phyloP scores from a whole-genome alignment of 2,329 filamentous ascomycete genomes.

The Fusarium protoensiforme region DNA sequence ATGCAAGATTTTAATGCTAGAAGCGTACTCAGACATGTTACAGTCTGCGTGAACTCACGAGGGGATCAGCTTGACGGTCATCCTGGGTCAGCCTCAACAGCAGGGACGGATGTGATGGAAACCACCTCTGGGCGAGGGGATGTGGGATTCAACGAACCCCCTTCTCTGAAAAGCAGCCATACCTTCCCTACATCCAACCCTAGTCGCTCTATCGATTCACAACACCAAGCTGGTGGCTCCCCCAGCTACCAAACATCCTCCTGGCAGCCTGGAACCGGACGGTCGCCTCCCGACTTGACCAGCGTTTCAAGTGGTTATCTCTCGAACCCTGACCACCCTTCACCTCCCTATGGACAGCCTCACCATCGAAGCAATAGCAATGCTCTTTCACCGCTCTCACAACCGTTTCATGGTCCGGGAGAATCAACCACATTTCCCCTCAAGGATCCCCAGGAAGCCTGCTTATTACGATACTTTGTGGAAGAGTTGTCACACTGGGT shows the following conservation, averaged over 20 bases:
- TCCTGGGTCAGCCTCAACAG: background rate
- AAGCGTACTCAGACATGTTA: background rate
- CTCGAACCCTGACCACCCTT: conserved; percentile 12
- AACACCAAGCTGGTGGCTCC: conserved; percentile 1
- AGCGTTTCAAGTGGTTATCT: conserved; percentile 16
- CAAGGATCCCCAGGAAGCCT: conserved; percentile 51
- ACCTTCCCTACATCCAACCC: background rate
- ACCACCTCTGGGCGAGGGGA: background rate
- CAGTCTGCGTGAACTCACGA: conserved; percentile 22
- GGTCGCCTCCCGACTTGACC: conserved; percentile 21
- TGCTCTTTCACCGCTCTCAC: conserved; percentile 17
- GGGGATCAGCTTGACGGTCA: background rate
- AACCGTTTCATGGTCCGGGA: conserved; percentile 7
- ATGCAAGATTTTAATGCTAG: accelerated
- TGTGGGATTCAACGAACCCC: background rate
- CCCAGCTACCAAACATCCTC: conserved; percentile 15
- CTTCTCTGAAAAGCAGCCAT: background rate
- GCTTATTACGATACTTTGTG: conserved; percentile 52
- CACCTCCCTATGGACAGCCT: conserved; percentile 20
- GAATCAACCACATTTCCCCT: conserved; percentile 43
- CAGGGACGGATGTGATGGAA: background rate
- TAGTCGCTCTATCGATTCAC: background rate
- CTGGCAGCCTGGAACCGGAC: conserved; percentile 21
- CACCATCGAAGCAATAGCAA: conserved; percentile 1
- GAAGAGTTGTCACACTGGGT: conserved; percentile 56